A percentile compares a stretch with the other conserved stretches of the same genome.
Evolutionary conservation across 2,329 filamentous ascomycete species (phyloP).

Genomic region (Alternaria arborescens): DNA sequence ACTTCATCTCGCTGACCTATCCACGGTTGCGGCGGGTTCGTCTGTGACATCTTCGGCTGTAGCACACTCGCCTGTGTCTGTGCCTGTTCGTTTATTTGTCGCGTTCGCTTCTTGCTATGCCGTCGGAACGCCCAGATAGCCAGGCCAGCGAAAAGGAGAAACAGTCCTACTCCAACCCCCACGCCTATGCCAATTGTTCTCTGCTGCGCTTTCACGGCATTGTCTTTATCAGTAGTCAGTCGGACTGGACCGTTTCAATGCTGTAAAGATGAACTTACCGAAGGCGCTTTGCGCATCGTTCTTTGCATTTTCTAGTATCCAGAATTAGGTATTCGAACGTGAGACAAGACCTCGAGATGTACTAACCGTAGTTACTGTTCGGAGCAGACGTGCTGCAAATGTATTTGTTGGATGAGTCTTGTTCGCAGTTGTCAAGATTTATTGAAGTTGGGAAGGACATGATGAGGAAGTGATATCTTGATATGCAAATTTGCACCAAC

Average conservation of each 20-base stretch:
- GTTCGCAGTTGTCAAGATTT: neutral
- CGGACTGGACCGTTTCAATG: neutral
- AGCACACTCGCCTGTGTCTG: neutral
- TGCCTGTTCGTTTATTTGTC: slow-evolving; percentile 9
- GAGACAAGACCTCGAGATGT: neutral
- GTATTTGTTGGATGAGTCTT: neutral
- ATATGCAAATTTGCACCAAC: neutral
- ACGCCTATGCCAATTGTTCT: slow-evolving; percentile 3
- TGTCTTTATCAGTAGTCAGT: neutral
- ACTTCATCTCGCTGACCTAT: neutral
- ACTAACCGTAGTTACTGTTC: neutral
- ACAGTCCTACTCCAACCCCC: slow-evolving; percentile 5
- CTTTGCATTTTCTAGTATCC: neutral
- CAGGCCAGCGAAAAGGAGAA: slow-evolving; percentile 4
- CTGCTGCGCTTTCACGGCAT: slow-evolving; percentile 1
- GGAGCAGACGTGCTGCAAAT: neutral
- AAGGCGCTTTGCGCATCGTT: neutral
- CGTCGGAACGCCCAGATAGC: slow-evolving; percentile 5
- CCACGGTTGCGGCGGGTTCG: neutral
- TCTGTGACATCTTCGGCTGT: neutral
- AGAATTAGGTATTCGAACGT: neutral
- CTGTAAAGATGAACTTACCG: neutral
- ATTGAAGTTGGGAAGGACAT: slow-evolving; percentile 5
- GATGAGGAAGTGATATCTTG: neutral
- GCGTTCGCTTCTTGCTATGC: slow-evolving; percentile 8